Evolutionary conservation across 768 basidiomycete species (phyloP), one percentile per base, ranked within the genome.

Genomic region (Tulasnella sp.): DNA sequence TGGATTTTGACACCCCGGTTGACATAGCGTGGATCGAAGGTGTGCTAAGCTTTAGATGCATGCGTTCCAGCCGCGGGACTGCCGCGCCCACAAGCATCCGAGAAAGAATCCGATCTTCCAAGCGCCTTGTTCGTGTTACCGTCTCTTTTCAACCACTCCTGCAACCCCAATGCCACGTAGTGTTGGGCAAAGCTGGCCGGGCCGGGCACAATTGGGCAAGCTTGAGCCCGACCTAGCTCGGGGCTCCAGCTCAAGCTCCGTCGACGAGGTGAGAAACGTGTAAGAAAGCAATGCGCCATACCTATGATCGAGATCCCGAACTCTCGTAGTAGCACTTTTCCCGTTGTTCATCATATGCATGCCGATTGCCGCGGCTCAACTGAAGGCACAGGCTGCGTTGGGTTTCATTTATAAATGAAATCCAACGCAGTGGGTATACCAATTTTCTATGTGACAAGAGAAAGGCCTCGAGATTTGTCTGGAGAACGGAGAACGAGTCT

Each of bases 321-420:
- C 34, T 37, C 48, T 58, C n/a, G 16, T 80, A 95, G 94, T 96
- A 16, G 95, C 96, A 3, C 87, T 96, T 76, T 97, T 97, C 86
- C 88, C 99, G 77, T 88, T 99, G 14, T 93, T 93, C 83, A n/a
- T n/a, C n/a, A n/a, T n/a, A n/a, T n/a, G n/a, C n/a, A 97, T 99
- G 95, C 96, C 97, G 1, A 89, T 97, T 76, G 93, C 97, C 80
- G 97, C 97, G 3, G 96, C 97, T 31, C 97, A 97, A 9, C 87
- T 92, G 20, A 93, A 97, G 85, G 96, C 97, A 0, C 85, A 94
- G 8, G 92, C 96, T 11, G 97, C 96, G 8, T 88, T 98, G 79
- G 94, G 89, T 3, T 96, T 96, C 83, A 91, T 96, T 20, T 87
- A n/a, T n/a, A n/a, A n/a, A n/a, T n/a, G n/a, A n/a, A n/a, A n/a